phyloP scores from a whole-genome alignment of 495 filamentous ascomycete species.

The Amphirosellinia nigrospora region DNA sequence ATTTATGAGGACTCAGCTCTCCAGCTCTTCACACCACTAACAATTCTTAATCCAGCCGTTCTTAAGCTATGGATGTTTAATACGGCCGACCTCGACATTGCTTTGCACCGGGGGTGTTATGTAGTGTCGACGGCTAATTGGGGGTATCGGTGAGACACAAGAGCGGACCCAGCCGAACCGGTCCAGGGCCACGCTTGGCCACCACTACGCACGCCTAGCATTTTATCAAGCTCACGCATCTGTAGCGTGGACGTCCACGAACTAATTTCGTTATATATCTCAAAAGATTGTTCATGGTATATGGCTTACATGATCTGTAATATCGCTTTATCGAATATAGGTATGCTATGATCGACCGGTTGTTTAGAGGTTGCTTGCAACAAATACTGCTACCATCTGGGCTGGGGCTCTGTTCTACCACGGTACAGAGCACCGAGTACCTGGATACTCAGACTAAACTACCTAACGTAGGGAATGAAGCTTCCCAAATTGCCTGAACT shows the following conservation, averaged over 20 bases:
- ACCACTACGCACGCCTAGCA: constrained; percentile 32
- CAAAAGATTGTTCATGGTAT: not conserved
- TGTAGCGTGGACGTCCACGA: not conserved
- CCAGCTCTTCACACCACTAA: not conserved
- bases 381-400: not conserved
- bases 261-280: not conserved
- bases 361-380: not conserved
- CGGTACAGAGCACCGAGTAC: constrained; percentile 10
- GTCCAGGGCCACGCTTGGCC: constrained; percentile 33
- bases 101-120: constrained; percentile 21
- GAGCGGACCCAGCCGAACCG: constrained; percentile 36
- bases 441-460: not conserved
- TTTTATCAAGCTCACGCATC: constrained; percentile 29
- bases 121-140: constrained; percentile 30
- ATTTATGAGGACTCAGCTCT: constrained; percentile 18
- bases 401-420: not conserved
- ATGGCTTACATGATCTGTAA: not conserved
- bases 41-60: not conserved
- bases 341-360: not conserved
- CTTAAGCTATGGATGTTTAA: not conserved
- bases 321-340: not conserved
- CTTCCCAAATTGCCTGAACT: no score
- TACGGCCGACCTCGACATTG: not conserved
- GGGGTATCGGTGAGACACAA: constrained; percentile 35
- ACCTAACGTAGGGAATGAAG: no score